Percentiles rank a stretch among this genome's conserved stretches.
These are phyloP conservation scores for Psilocybe subaeruginosa DNA, from an alignment of 768 basidiomycete species.

Conservation along the genomic window DNA sequence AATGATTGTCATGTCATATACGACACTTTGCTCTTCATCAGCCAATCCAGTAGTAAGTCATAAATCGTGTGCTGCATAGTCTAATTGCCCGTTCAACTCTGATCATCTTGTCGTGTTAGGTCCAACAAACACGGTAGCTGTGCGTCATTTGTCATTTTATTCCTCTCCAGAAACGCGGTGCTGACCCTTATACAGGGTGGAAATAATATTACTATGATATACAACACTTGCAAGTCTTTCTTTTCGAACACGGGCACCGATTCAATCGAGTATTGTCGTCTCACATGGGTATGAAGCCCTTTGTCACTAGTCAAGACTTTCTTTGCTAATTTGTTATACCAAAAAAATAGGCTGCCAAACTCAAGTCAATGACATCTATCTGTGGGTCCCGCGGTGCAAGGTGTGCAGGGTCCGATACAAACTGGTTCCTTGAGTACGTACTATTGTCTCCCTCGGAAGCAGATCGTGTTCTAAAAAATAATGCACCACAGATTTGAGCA, in stretches of 20 bases:
- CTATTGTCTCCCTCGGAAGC: background rate
- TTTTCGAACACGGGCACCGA: slow-evolving; percentile 10
- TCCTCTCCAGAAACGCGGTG: background rate
- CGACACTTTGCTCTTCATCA: slow-evolving; percentile 14
- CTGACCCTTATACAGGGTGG: background rate
- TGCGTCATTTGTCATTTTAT: background rate
- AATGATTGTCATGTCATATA: slow-evolving; percentile 17
- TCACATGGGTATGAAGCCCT: slow-evolving; percentile 9
- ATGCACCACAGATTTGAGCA: slow-evolving; percentile 1
- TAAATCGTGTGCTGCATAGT: background rate
- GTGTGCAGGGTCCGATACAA: slow-evolving; percentile 2
- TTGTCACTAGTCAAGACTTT: background rate
- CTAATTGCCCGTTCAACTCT: too few relatives aligned
- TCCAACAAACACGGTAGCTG: slow-evolving; percentile 12
- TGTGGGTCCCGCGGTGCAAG: slow-evolving; percentile 12
- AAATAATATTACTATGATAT: slow-evolving; percentile 11
- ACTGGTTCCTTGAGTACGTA: slow-evolving; percentile 13
- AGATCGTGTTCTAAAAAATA: background rate
- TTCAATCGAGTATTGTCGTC: slow-evolving; percentile 13
- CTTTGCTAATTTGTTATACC: background rate
- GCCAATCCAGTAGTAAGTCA: slow-evolving; percentile 8
- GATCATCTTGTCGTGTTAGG: background rate
- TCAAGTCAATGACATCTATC: slow-evolving; percentile 5
- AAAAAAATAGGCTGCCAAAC: slow-evolving; percentile 8
- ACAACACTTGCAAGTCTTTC: slow-evolving; percentile 16